phyloP scores from a whole-genome alignment of 1,284 basidiomycete species.

The Fistulinella staudtii region DNA sequence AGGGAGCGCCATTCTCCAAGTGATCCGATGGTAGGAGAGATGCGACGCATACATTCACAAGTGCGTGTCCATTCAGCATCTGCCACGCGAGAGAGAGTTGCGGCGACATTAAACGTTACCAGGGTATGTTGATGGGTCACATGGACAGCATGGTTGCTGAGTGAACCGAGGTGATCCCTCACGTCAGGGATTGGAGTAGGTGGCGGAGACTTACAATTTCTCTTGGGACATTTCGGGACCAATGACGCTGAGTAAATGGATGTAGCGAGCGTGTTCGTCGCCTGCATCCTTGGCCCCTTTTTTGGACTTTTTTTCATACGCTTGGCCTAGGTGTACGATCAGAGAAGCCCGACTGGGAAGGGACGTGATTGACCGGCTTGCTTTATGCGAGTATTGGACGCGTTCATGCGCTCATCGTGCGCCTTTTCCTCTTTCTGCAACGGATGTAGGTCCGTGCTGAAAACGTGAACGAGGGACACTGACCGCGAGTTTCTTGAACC shows the following conservation, averaged over 20 bases:
- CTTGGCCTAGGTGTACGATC: slow-evolving; percentile 43
- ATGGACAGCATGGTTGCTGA: slow-evolving; percentile 61
- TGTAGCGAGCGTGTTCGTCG: slow-evolving; percentile 74
- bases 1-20: slow-evolving; percentile 67
- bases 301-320: slow-evolving; percentile 76
- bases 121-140: slow-evolving; percentile 59
- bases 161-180: slow-evolving; percentile 8
- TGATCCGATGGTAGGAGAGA: slow-evolving; percentile 59
- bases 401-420: slow-evolving; percentile 67
- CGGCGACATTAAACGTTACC: slow-evolving; percentile 58
- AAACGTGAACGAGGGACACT: slow-evolving; percentile 12
- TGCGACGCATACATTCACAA: slow-evolving; percentile 66
- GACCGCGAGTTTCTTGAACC: slow-evolving; percentile 78
- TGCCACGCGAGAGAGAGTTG: slow-evolving; percentile 61
- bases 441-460: slow-evolving; percentile 1
- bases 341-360: background rate
- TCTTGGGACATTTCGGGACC: slow-evolving; percentile 76
- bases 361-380: slow-evolving; percentile 54
- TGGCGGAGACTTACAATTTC: slow-evolving; percentile 55
- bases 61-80: slow-evolving; percentile 72
- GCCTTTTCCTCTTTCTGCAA: slow-evolving; percentile 71
- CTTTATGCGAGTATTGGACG: slow-evolving; percentile 69
- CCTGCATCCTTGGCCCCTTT: slow-evolving; percentile 62
- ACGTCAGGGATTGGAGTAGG: background rate
- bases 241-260: slow-evolving; percentile 65